These are phyloP conservation scores for Neopestalotiopsis clavispora DNA, from an alignment of 2,329 filamentous ascomycete genomes.

Conservation along the genomic window DNA sequence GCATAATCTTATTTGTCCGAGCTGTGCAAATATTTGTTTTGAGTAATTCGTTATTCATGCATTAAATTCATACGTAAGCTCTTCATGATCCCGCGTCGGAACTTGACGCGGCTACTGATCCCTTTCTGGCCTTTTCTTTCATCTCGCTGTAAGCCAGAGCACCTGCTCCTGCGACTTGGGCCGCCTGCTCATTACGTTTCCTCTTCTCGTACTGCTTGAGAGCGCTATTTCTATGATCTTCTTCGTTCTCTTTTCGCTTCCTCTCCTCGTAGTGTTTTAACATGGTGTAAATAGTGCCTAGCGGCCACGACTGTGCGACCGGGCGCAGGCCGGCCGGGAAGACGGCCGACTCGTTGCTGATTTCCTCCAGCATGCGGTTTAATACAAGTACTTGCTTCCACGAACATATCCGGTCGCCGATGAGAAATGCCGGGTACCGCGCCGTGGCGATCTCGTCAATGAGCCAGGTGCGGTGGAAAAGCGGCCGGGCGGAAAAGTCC, in stretches of 20 bases:
- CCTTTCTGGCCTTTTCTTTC: not conserved
- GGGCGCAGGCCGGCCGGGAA: conserved; percentile 30
- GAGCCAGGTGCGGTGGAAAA: conserved; percentile 43
- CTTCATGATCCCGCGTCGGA: not conserved
- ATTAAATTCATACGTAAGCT: not conserved
- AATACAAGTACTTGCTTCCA: conserved; percentile 41
- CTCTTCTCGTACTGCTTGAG: conserved; percentile 7
- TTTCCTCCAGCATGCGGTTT: conserved; percentile 41
- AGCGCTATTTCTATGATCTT: conserved; percentile 3
- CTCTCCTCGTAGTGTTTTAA: conserved; percentile 21
- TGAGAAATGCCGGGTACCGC: conserved; percentile 34
- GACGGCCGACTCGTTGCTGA: conserved; percentile 37
- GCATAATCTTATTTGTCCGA: too few relatives aligned
- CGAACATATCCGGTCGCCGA: conserved; percentile 41
- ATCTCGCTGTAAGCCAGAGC: conserved; percentile 2
- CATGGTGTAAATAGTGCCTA: conserved; percentile 24
- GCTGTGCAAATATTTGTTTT: not conserved
- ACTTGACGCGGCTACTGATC: not conserved
- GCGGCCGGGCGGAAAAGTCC: conserved; percentile 37
- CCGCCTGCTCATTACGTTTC: conserved; percentile 3
- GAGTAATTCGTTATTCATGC: not conserved
- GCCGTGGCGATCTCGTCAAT: conserved; percentile 41
- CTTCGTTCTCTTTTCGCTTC: conserved; percentile 16
- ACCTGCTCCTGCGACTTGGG: conserved; percentile 3
- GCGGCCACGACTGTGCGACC: conserved; percentile 28